These are phyloP conservation scores for Wickerhamiella sergipiensis DNA, from an alignment of 805 yeast species.

Conservation along the genomic window DNA sequence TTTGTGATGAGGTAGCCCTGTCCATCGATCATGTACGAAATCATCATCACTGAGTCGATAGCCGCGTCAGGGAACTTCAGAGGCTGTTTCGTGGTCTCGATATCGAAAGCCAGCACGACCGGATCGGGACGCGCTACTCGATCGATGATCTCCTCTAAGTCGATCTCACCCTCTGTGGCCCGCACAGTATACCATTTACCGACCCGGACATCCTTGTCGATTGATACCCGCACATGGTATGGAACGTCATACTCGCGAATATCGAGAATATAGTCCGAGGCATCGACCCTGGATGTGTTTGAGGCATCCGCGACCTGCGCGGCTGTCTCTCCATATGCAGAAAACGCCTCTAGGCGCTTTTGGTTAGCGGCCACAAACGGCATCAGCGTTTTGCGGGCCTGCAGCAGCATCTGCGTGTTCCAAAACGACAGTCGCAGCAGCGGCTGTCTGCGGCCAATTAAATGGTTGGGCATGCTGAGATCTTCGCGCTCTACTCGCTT, in stretches of 20 bases:
- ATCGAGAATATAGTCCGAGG: slow-evolving; percentile 53
- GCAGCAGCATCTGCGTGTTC: slow-evolving; percentile 57
- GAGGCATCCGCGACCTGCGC: slow-evolving; percentile 20
- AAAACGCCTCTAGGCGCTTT: slow-evolving; percentile 45
- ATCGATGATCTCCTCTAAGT: slow-evolving; percentile 46
- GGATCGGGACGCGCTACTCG: slow-evolving; percentile 95
- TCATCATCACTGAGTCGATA: slow-evolving; percentile 94
- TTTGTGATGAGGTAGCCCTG: slow-evolving; percentile 90
- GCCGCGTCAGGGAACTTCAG: slow-evolving; percentile 88
- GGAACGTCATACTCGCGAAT: slow-evolving; percentile 93
- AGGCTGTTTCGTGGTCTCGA: slow-evolving; percentile 94
- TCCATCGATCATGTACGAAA: slow-evolving; percentile 97
- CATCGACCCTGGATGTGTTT: slow-evolving; percentile 29
- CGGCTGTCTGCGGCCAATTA: slow-evolving; percentile 56
- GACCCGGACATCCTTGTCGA: slow-evolving; percentile 67
- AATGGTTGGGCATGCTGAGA: slow-evolving; percentile 68
- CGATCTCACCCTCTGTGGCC: slow-evolving; percentile 42
- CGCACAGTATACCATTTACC: slow-evolving; percentile 92
- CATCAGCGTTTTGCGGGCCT: slow-evolving; percentile 53
- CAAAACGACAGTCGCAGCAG: slow-evolving; percentile 60
- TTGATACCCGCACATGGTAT: slow-evolving; percentile 90
- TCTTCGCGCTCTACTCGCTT: slow-evolving; percentile 60
- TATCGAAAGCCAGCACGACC: slow-evolving; percentile 90
- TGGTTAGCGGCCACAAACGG: slow-evolving; percentile 64
- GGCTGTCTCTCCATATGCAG: slow-evolving; percentile 49